phyloP scores from a whole-genome alignment of 257 asterid genomes.

The Penstemon eatonii region DNA sequence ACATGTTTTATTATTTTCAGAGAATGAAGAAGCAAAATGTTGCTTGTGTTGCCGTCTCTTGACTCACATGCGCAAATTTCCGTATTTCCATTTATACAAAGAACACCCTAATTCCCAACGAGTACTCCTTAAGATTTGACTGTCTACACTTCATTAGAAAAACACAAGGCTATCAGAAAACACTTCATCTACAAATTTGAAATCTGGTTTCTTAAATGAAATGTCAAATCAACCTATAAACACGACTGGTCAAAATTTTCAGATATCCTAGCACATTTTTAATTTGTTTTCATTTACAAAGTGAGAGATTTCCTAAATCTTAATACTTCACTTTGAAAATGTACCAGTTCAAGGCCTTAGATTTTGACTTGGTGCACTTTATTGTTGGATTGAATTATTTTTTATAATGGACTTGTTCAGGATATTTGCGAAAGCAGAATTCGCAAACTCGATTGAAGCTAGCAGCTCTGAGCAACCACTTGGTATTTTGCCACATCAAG shows the following conservation, averaged over 20 bases:
- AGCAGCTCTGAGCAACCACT: conserved; percentile 64
- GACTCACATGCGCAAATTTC: background rate
- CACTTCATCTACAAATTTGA: background rate
- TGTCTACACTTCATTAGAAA: background rate
- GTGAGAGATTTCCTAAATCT: too few species aligned
- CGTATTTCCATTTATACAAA: background rate
- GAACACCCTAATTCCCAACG: background rate
- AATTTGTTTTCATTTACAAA: background rate
- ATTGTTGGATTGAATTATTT: conserved; percentile 6
- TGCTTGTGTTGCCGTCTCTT: background rate
- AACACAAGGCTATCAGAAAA: background rate
- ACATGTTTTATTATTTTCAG: background rate
- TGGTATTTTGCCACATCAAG: conserved; percentile 94
- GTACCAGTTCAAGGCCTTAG: background rate
- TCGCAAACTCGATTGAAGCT: conserved; percentile 50
- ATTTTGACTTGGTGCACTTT: conserved; percentile 5
- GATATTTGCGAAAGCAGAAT: conserved; percentile 76
- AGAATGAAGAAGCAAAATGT: background rate
- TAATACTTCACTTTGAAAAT: background rate
- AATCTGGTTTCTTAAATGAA: background rate
- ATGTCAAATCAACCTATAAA: background rate
- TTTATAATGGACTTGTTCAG: conserved; percentile 37
- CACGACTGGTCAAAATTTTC: background rate
- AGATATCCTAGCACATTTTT: background rate
- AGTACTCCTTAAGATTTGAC: background rate